Base-by-base conservation (phyloP, 805 yeast species). In the Saccharomycopsis javanensis region DNA sequence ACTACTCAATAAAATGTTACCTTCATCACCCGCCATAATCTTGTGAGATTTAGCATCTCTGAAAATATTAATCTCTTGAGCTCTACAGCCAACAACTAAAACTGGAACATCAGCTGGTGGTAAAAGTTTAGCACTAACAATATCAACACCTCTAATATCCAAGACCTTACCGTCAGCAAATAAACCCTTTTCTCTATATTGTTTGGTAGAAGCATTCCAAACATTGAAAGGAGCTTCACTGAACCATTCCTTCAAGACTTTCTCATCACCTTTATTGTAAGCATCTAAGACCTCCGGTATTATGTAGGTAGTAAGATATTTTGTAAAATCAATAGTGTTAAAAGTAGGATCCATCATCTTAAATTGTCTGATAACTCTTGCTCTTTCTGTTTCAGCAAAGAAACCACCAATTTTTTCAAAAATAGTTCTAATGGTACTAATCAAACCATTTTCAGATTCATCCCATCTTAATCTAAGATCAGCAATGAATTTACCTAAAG, bases 161-260 rank as follows among this genome's bases (percentile, higher is more conserved):
- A 94, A 78, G 62, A 94, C 88, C 63, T 83, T 82, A 50, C 97
- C 92, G 65, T 94, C 99, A 13, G 96, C 83, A 67, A 87, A 88
- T 56, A 92, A 75, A 5, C 95, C 95, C 71, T 91, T 96, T 66
- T 91, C 96, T 68, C 86, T 80, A 69, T 89, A 83, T 68, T 88
- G 95, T 72, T 94, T 94, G 69, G 92, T 90, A 70, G 87, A 88
- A 34, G 97, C 96, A 63, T 86, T 81, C 81, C 96, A 89, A 59
- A 94, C 95, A 69, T 92, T 92, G 75, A 74, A 92, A 50, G 99
- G 97, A 30, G 98, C 98, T 73, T 94, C 99, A 53, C 95, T 85
- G 59, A 94, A 81, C 99, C 99, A 94, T 65, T 76, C 74, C 71
- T 91, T 88, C 69, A 94, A 78, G 20, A 84, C 84, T 54, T 77